A percentile compares a stretch with the other conserved stretches of the same genome.
Evolutionary conservation across 192 early-diverging fungal species (phyloP).

Genomic region (Glomus cerebriforme): DNA sequence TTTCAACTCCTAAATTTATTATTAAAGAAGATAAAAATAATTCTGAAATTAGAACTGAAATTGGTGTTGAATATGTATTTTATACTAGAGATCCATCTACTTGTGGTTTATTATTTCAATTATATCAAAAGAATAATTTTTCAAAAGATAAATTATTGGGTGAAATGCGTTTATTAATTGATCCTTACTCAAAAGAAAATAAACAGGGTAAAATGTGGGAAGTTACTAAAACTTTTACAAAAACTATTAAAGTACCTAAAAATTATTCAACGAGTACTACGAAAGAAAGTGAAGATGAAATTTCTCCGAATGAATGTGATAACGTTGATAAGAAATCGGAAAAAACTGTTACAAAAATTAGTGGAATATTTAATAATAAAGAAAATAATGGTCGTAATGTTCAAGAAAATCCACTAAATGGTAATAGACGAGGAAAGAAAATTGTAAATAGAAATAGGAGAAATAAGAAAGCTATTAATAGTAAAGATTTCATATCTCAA

Average conservation of each 20-base stretch:
- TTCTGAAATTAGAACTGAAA: neutral
- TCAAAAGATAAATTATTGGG: slow-evolving; percentile 29
- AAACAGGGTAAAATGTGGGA: slow-evolving; percentile 31
- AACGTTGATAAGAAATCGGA: neutral
- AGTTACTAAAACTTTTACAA: slow-evolving; percentile 29
- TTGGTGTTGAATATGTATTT: slow-evolving; percentile 24
- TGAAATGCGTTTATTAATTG: slow-evolving; percentile 14
- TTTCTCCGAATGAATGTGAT: neutral
- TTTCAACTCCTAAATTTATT: neutral
- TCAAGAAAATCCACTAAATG: neutral
- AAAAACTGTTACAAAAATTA: neutral
- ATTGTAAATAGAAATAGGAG: neutral
- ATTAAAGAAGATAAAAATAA: no score
- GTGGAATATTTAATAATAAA: no score
- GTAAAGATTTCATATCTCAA: neutral
- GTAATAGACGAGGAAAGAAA: neutral
- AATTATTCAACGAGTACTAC: neutral
- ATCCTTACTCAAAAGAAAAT: slow-evolving; percentile 14
- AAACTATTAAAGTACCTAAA: neutral
- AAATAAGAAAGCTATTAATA: neutral
- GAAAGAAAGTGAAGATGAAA: neutral
- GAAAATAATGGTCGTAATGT: neutral
- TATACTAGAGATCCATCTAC: slow-evolving; percentile 19
- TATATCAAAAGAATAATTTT: slow-evolving; percentile 23
- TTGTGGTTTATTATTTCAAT: slow-evolving; percentile 6